A percentile compares a stretch with the other conserved stretches of the same genome.
Evolutionary conservation across 202 grass and related monocot species (phyloP).

Genomic region (Setaria viridis): DNA sequence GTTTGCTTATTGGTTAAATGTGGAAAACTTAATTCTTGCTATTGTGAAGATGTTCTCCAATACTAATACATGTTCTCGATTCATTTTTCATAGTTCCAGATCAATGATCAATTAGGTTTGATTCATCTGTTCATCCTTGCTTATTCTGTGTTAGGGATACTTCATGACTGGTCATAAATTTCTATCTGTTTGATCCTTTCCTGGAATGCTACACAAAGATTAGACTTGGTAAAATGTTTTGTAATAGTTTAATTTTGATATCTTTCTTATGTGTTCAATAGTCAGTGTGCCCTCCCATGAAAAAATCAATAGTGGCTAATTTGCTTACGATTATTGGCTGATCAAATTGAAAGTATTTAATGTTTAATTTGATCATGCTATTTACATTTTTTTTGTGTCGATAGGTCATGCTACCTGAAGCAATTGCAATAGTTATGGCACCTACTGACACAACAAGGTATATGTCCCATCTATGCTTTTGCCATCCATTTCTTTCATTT

Average conservation of each 20-base stretch:
- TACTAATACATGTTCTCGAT: slow-evolving; percentile 26
- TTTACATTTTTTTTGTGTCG: slow-evolving; percentile 25
- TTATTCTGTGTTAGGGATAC: slow-evolving; percentile 16
- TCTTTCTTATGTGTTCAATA: not conserved
- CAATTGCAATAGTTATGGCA: slow-evolving; percentile 99
- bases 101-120: slow-evolving; percentile 19
- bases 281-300: not conserved
- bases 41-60: slow-evolving; percentile 30
- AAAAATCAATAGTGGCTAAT: not conserved
- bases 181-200: slow-evolving; percentile 17
- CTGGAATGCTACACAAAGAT: slow-evolving; percentile 17
- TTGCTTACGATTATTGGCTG: slow-evolving; percentile 8
- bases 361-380: slow-evolving; percentile 25
- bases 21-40: slow-evolving; percentile 10
- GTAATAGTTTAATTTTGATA: slow-evolving; percentile 3
- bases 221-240: slow-evolving; percentile 1
- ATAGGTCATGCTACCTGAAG: slow-evolving; percentile 99
- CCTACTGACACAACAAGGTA: slow-evolving; percentile 96
- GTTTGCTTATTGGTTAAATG: slow-evolving; percentile 6
- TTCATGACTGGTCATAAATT: slow-evolving; percentile 1
- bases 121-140: slow-evolving; percentile 25
- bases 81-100: not conserved
- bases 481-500: slow-evolving; percentile 21
- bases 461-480: slow-evolving; percentile 25
- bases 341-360: slow-evolving; percentile 26